These are phyloP conservation scores for Xylaria sp. DNA, from an alignment of 2,329 filamentous ascomycete genomes.

Conservation along the genomic window DNA sequence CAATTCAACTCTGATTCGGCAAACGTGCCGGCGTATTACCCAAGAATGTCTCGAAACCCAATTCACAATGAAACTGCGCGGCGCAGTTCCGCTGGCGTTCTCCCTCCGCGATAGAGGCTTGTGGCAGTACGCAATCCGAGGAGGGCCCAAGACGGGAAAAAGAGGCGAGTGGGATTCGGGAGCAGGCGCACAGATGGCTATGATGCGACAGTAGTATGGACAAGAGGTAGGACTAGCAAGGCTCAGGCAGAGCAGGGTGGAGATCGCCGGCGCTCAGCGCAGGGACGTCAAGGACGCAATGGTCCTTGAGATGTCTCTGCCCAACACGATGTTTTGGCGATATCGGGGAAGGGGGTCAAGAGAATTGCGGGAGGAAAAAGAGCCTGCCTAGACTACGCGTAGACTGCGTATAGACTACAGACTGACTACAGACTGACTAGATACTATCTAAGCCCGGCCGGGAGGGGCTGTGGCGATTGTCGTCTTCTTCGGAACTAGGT, in stretches of 20 bases:
- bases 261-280: not conserved
- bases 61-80: not conserved
- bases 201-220: constrained; percentile 2
- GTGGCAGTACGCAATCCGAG: not conserved
- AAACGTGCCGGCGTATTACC: not conserved
- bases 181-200: not conserved
- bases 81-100: not conserved
- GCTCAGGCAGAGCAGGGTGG: constrained; percentile 6
- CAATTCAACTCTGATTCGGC: not conserved
- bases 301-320: too few relatives aligned
- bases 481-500: too few relatives aligned
- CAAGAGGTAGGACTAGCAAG: constrained; percentile 16
- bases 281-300: not conserved
- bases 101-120: not conserved
- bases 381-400: too few relatives aligned
- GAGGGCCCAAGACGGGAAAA: constrained; percentile 6
- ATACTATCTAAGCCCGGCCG: too few relatives aligned
- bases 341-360: not conserved
- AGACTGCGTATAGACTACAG: too few relatives aligned
- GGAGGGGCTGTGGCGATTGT: too few relatives aligned
- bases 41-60: not conserved
- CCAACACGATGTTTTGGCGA: too few relatives aligned
- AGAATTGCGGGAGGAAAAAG: too few relatives aligned
- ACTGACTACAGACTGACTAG: too few relatives aligned
- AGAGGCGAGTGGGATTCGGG: constrained; percentile 3